Base-by-base conservation (phyloP, 352 stramenopile genomes). In the Globisporangium mamillatum region DNA sequence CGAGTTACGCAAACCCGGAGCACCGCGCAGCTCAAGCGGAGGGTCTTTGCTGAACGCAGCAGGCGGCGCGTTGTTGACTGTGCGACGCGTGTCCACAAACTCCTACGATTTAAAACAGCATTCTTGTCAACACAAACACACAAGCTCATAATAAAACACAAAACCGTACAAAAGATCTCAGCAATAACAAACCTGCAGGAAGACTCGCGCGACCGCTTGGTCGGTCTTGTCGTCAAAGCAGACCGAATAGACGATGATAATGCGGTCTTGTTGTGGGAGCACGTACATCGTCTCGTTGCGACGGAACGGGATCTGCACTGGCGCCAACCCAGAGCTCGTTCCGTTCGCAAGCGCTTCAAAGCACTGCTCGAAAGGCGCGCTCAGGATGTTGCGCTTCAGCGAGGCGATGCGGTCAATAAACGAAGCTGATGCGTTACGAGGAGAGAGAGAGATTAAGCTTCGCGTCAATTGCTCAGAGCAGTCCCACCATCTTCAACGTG, bases 221-320 rank as follows among this genome's bases (percentile, higher is more conserved):
- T 98, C 94, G 22, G 95, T 97, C 66, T 90, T 92, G 75, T 98
- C 94, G n/a, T 89, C 82, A 68, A 98, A 98, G 67, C 94, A 94
- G 25, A 98, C 80, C 53, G 83, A 92, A 71, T 97, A 98, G 57
- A 97, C 90, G 55, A 98, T 86, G 57, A 97, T 89, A 63, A 98
- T 93, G 63, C 93, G 88, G 63, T 97, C 90, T 3, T 75, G 76
- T 66, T 94, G 84, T 16, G 90, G 90, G n/a, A 95, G 69, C 29
- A 97, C 81, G 50, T 90, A 95, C 54, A 97, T 93, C 50, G 78
- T 91, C 69, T 97, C 90, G 62, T 92, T 88, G 63, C 84, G 87
- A 32, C 88, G 87, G 75, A 93, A 96, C n/a, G 86, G 87, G 66
- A 97, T 93, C 66, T 94, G 83, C 62, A 93, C 86, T 0, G 84